These are phyloP conservation scores for Magnaporthiopsis incrustans DNA, from an alignment of 2,329 filamentous ascomycete species.

Conservation along the genomic window DNA sequence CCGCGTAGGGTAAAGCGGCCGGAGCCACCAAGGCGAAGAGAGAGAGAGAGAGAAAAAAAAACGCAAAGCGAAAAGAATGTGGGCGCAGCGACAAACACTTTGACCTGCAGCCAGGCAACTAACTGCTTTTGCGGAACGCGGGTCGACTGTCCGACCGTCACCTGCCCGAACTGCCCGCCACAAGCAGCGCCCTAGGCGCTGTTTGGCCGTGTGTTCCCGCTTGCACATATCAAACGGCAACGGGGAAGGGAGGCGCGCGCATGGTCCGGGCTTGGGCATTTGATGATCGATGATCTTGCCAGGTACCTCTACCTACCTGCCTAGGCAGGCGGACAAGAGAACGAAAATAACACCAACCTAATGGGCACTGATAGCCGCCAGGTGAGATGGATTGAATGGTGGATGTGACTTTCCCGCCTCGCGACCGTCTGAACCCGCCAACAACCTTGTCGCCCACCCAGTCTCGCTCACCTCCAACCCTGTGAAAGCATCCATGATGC, in stretches of 20 bases:
- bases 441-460: not conserved
- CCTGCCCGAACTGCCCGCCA: not conserved
- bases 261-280: not conserved
- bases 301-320: too few species aligned
- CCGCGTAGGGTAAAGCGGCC: not conserved
- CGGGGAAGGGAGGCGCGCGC: too few species aligned
- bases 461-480: not conserved
- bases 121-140: too few species aligned
- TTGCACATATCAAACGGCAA: not conserved
- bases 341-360: too few species aligned
- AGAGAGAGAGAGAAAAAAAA: too few species aligned
- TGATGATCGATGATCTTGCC: too few species aligned
- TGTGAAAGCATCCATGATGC: not conserved
- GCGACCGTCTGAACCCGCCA: too few species aligned
- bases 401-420: not conserved
- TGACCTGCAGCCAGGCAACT: not conserved
- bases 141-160: not conserved
- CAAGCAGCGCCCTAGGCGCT: not conserved
- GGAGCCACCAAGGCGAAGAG: not conserved
- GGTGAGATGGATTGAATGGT: not conserved
- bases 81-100: not conserved
- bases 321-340: too few species aligned
- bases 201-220: not conserved
- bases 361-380: too few species aligned
- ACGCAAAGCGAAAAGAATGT: not conserved